Evolutionary conservation across 768 basidiomycete species (phyloP).

Genomic region (Panaeolus papilionaceus): DNA sequence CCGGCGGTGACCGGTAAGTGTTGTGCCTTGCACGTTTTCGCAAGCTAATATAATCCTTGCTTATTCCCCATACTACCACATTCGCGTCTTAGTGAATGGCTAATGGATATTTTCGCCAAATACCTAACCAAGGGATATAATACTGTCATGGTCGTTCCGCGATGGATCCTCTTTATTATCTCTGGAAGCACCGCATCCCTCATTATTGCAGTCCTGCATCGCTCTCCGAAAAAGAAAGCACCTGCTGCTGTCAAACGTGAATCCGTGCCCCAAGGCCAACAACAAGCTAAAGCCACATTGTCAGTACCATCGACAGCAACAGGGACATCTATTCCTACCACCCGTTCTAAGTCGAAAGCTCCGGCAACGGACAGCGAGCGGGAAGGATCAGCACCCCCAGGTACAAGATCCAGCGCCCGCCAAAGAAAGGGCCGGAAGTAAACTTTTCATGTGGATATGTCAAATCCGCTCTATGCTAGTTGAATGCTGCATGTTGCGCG

Average conservation of each 20-base stretch:
- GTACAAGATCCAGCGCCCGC: slow-evolving; percentile 32
- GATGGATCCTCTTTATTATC: slow-evolving; percentile 70
- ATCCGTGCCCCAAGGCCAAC: slow-evolving; percentile 11
- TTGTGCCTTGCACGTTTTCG: neutral
- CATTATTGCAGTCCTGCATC: slow-evolving; percentile 70
- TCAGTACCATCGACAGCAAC: slow-evolving; percentile 8
- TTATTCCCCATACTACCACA: slow-evolving; percentile 1
- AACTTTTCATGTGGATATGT: neutral
- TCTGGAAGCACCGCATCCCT: slow-evolving; percentile 74
- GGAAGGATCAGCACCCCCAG: slow-evolving; percentile 27
- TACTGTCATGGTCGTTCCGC: slow-evolving; percentile 60
- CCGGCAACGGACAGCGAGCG: slow-evolving; percentile 28
- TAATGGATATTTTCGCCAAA: slow-evolving; percentile 65
- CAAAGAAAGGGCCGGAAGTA: slow-evolving; percentile 34
- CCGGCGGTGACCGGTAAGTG: slow-evolving; percentile 75
- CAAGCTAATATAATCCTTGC: neutral
- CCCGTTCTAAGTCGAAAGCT: slow-evolving; percentile 20
- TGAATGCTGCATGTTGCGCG: neutral
- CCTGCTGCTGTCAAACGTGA: slow-evolving; percentile 1
- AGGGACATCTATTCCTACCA: slow-evolving; percentile 13
- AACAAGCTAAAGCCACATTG: neutral
- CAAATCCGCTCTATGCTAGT: neutral
- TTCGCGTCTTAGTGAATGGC: slow-evolving; percentile 58
- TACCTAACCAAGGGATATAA: slow-evolving; percentile 58
- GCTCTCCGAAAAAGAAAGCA: slow-evolving; percentile 27